Evolutionary conservation across 179 eudicot species (phyloP), one percentile per base, ranked within the genome.

Genomic region (Beta corolliflora): DNA sequence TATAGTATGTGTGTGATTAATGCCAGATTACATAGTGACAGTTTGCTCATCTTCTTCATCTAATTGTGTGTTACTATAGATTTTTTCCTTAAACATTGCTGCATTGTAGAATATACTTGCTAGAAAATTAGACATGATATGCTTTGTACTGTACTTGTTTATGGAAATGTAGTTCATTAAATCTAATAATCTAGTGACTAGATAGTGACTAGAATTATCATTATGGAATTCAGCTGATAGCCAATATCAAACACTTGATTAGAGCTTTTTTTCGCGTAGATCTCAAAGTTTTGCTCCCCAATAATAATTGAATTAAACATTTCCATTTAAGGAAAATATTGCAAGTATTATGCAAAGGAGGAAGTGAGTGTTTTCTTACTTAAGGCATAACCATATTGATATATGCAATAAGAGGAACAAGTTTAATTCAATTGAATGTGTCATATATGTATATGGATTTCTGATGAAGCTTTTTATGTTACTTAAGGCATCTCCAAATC

Each of bases 401-500:
- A 11, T 0, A 67, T 31, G 21, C 9, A 36, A 31, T 16, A 0
- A 68, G 0, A 48, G 41, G 18, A 52, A 71, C 14, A 48, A 19
- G 4, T 21, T 53, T 44, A 44, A 19, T 13, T 75, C 12, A 50
- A 77, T 25, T 72, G 58, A 41, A 68, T 68, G 19, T 31, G 66
- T 56, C 36, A 25, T 56, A 31, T 52, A 16, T 44, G 73, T 19
- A 50, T n/a, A 36, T 64, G 36, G 16, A n/a, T 58, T 15, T 59
- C 81, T 85, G 73, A 79, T 79, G 81, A 73, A 77, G 18, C 45
- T 77, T 74, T 25, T 45, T 65, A 75, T 75, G 79, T 77, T 60
- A 70, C 59, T 76, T 76, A 68, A 94, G 93, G 89, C 85, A 71
- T 86, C 81, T 78, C 59, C 88, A 69, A 86, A 86, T 86, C 90